A percentile compares a stretch with the other conserved stretches of the same genome.
Conservation (phyloP, 169 alveolate species). For the Plasmodium cynomolgi region DNA sequence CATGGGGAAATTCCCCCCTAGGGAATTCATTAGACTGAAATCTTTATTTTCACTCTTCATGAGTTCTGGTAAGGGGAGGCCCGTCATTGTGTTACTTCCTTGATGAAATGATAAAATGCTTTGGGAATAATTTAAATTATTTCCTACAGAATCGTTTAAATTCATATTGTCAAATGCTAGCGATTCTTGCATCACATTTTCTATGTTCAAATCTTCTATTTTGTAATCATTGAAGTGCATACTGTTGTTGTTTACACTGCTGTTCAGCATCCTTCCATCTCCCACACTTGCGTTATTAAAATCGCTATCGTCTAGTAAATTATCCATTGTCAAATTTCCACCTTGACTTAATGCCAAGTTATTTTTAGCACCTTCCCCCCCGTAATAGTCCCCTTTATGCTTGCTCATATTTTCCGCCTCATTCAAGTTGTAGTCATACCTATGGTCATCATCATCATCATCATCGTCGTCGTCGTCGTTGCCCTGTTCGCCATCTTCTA, state of each 20-base stretch:
- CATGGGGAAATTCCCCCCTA: conserved; percentile 10
- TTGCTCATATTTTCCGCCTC: neutral
- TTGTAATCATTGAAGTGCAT: conserved; percentile 11
- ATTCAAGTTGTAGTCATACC: neutral
- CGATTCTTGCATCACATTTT: conserved; percentile 72
- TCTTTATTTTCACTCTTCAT: conserved; percentile 66
- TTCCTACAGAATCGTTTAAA: conserved; percentile 42
- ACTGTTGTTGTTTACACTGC: conserved; percentile 10
- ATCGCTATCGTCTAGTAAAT: conserved; percentile 27
- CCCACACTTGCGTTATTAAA: conserved; percentile 7
- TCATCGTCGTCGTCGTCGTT: neutral
- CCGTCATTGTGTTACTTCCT: neutral
- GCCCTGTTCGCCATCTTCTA: conserved; percentile 19
- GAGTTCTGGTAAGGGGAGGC: conserved; percentile 29
- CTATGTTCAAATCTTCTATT: conserved; percentile 70
- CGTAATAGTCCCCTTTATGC: neutral
- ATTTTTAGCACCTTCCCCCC: conserved; percentile 1
- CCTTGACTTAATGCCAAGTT: conserved; percentile 1
- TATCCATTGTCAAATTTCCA: conserved; percentile 26
- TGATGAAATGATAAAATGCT: conserved; percentile 21
- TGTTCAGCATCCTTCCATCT: conserved; percentile 10
- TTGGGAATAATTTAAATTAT: conserved; percentile 47
- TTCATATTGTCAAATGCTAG: conserved; percentile 57
- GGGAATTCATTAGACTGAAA: conserved; percentile 26
- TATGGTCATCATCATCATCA: neutral